Base-by-base conservation (phyloP, 805 yeast species). In the Lipomyces lipofer region DNA sequence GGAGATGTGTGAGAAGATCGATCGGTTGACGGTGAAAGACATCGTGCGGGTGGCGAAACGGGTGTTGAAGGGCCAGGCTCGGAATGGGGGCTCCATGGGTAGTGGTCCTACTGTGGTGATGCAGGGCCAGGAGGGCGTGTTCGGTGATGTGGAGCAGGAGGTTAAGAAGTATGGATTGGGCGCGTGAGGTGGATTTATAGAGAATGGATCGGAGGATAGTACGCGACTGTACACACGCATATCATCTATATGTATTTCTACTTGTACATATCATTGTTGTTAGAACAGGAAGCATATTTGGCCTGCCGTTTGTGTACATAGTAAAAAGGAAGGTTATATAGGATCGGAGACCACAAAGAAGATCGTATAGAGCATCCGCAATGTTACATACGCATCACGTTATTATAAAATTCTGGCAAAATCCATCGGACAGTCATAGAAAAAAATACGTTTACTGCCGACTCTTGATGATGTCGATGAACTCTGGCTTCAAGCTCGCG, bases 401-500 rank as follows among this genome's bases (percentile, higher is more conserved):
- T 17, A 10, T 12, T 12, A 12, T 29, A 2, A 2, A 29, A 29
- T 2, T 10, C 33, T n/a, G 33, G 13, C 10, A 17, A 36, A 36
- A 7, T 1, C 25, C 25, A 17, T 15, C 13, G 0, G 25, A 13
- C 40, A 15, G 2, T n/a, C n/a, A n/a, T n/a, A n/a, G n/a, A n/a
- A n/a, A n/a, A n/a, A n/a, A n/a, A n/a, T n/a, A 43, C 12, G 12
- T 13, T 36, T 50, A 58, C 43, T 45, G 17, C 5, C 60, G 51
- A 50, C 56, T 47, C 10, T 87, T 92, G 82, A 94, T 80, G 72
- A 94, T 94, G 77, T 89, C 94, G 70, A 88, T 83, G 71, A 94
- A 94, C 79, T 94, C 99, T 64, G 99, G 96, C 83, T 94, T 94
- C 75, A 94, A 83, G 44, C 95, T 88, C 71, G 99, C 99, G 79